Conservation (phyloP, 2,329 filamentous ascomycete species). For the Xylaria hypoxylon region DNA sequence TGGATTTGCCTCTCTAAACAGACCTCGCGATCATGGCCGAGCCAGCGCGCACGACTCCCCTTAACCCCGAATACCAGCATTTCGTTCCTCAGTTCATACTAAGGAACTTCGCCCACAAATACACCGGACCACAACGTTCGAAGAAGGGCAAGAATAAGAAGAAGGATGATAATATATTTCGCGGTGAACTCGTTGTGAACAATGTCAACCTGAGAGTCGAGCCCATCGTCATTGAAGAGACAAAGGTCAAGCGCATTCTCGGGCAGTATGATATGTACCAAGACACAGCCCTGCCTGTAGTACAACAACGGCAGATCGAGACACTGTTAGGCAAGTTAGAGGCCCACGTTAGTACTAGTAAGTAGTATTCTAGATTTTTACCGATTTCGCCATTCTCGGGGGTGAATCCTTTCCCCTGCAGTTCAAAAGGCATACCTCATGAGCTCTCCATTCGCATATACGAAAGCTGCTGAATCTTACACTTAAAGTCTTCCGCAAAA, state of each 20-base stretch:
- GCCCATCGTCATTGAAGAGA: constrained; percentile 38
- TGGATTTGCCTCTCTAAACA: neutral
- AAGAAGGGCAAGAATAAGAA: constrained; percentile 32
- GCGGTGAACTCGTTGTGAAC: constrained; percentile 45
- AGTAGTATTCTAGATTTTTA: constrained; percentile 4
- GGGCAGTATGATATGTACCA: constrained; percentile 48
- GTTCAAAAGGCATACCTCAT: neutral
- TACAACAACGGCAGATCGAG: constrained; percentile 44
- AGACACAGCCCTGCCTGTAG: constrained; percentile 36
- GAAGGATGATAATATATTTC: constrained; percentile 33
- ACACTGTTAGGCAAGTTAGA: constrained; percentile 46
- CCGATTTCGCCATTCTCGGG: neutral
- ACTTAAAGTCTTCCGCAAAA: constrained; percentile 35
- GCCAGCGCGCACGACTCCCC: neutral
- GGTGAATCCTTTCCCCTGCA: no score
- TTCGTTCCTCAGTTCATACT: constrained; percentile 44
- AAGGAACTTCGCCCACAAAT: constrained; percentile 40
- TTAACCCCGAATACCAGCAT: constrained; percentile 40
- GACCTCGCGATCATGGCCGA: constrained; percentile 14
- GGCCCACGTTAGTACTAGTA: constrained; percentile 32
- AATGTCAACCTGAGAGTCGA: constrained; percentile 41
- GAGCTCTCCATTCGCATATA: neutral
- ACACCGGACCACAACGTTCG: constrained; percentile 27
- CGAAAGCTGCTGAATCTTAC: neutral
- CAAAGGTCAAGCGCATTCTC: constrained; percentile 41